Conservation (phyloP, 129 eudicot genomes). For the Escallonia herrerae region DNA sequence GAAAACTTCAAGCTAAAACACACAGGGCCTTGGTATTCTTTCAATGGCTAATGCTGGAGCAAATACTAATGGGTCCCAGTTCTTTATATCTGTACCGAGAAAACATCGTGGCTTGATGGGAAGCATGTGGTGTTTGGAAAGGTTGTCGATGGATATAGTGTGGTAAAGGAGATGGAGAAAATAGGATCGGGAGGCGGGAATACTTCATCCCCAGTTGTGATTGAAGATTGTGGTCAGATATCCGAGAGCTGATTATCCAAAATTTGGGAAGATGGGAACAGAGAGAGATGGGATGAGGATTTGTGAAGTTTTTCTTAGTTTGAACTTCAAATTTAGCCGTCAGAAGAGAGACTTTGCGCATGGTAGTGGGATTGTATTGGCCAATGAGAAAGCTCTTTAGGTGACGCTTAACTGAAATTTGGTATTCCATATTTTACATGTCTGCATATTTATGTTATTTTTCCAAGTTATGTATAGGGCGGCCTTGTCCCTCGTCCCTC, state of each 20-base stretch:
- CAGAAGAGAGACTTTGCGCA: no score
- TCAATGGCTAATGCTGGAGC: slow-evolving; percentile 95
- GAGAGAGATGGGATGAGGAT: background rate
- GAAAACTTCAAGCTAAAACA: slow-evolving; percentile 80
- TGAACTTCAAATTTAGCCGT: no score
- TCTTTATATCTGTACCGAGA: slow-evolving; percentile 67
- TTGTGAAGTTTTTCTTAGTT: no score
- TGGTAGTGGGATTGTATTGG: no score
- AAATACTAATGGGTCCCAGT: slow-evolving; percentile 83
- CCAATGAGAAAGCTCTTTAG: no score
- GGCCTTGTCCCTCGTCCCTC: no score
- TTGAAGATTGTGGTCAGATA: slow-evolving; percentile 81
- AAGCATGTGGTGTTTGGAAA: slow-evolving; percentile 91
- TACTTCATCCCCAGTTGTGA: slow-evolving; percentile 39
- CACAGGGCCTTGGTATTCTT: slow-evolving; percentile 55
- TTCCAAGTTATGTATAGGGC: no score
- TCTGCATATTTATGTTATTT: no score
- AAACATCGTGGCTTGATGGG: slow-evolving; percentile 83
- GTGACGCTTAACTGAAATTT: no score
- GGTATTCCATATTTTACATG: no score
- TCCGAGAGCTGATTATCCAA: slow-evolving; percentile 23
- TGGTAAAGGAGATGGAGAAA: slow-evolving; percentile 69
- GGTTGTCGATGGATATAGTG: slow-evolving; percentile 72
- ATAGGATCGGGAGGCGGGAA: slow-evolving; percentile 49
- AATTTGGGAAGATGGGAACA: background rate